A percentile compares a stretch with the other conserved stretches of the same genome.
Evolutionary conservation across 2,329 filamentous ascomycete genomes (phyloP).

Genomic region (Trichoderma breve): DNA sequence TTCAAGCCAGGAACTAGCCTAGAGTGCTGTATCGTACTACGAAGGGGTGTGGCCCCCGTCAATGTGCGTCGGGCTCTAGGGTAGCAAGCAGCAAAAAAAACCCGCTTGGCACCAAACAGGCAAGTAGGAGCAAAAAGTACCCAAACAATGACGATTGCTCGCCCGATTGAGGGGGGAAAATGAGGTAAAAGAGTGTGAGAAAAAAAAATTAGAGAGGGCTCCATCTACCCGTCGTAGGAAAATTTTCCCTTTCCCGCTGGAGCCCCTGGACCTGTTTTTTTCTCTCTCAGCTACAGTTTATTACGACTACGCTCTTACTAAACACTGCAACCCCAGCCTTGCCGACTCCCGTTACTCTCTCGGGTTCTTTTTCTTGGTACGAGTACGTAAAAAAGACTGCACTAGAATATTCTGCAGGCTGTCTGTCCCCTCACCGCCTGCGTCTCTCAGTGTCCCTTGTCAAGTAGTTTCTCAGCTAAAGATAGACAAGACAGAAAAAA

Average conservation of each 20-base stretch:
- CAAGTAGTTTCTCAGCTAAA: not conserved
- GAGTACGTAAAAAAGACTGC: not conserved
- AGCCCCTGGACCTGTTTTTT: not conserved
- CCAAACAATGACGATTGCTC: not conserved
- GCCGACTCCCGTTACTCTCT: not conserved
- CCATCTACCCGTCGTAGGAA: not conserved
- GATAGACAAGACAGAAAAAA: not conserved
- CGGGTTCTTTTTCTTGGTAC: not conserved
- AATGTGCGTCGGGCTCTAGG: slow-evolving; percentile 1
- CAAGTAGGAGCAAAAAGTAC: not conserved
- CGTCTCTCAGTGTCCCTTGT: not conserved
- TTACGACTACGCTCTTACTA: not conserved
- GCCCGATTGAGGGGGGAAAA: not conserved
- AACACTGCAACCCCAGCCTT: not conserved
- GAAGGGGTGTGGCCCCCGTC: not conserved
- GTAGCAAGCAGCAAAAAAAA: not conserved
- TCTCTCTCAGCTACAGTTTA: not conserved
- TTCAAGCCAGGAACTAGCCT: slow-evolving; percentile 4
- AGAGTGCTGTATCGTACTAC: no score
- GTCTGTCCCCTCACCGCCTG: slow-evolving; percentile 3
- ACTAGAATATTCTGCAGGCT: slow-evolving; percentile 3
- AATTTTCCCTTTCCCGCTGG: slow-evolving; percentile 2
- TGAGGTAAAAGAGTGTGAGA: not conserved
- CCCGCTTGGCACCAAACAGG: not conserved
- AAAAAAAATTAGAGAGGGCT: not conserved